Evolutionary conservation across 768 basidiomycete species (phyloP), one percentile per base, ranked within the genome.

Genomic region (Collybia sordida): DNA sequence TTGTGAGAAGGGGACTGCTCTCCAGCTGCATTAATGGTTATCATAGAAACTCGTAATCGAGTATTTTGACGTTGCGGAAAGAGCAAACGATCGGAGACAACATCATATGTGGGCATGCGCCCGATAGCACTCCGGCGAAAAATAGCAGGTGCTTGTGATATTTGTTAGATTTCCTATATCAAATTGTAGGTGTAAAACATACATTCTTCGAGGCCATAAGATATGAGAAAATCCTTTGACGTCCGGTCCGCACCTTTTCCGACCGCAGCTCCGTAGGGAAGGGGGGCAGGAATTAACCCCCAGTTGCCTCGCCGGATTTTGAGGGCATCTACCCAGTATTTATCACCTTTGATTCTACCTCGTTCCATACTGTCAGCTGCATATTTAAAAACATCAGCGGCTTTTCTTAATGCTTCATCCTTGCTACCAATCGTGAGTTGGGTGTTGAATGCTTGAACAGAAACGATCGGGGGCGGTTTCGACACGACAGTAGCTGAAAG

Each of bases 141-240:
- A 25, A 70, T 57, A 2, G 78, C 64, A 23, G 84, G 78, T 19
- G 90, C 90, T 93, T 54, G n/a, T 43, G 19, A 39, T 7, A 18
- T 23, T 27, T 28, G 21, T 51, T 34, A 42, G 36, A 51, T n/a
- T 54, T 45, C 22, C 47, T 42, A 17, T 40, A 14, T 17, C 14
- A 15, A 41, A 1, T 41, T 3, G 49, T 17, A 51, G 18, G 4
- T 53, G 42, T 37, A 31, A 3, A 12, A 75, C 87, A 25, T 49
- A 93, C 91, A 88, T 71, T 89, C 86, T 68, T 91, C 90, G 9
- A 93, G 67, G 11, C 90, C 89, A 58, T 84, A 92, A 3, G 88
- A 84, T 48, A 93, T 74, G 40, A 90, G 65, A 59, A 93, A 90
- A 58, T 93, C 91, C 56, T 85, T 90, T 0, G 86, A 81, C 3